Evolutionary conservation across 176 grass and related monocot genomes (phyloP), one percentile per base, ranked within the genome.

Genomic region (Puccinellia tenuiflora): DNA sequence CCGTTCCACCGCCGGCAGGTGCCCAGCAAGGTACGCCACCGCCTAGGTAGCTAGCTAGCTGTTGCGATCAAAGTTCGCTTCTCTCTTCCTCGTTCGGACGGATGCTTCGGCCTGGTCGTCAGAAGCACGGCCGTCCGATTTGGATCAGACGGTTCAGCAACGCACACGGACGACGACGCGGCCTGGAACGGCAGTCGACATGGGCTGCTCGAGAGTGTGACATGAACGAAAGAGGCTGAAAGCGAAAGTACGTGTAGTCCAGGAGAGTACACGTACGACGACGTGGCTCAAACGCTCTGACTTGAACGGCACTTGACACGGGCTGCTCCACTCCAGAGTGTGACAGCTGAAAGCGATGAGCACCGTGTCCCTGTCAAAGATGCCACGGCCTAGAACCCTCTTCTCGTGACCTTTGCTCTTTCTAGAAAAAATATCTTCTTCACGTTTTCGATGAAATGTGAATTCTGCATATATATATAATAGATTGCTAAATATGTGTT

Each of bases 11-110:
- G 74, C 9, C 81, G 94, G 13, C 84, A 79, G 57, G 86, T 91
- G 38, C 90, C 94, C 3, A 96, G 94, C 53, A 76, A 92, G 90
- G 93, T 95, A 88, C 43, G 43, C 8, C 43, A 14, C 40, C n/a
- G 13, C 67, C 5, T 56, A 56, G 48, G 9, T 57, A 55, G 13
- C 22, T 46, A 56, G 40, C 42, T 46, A 26, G 8, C 24, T 29
- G 14, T 47, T 24, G 12, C 2, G 2, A 53, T 52, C 9, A 34
- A 33, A 66, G 1, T 48, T 73, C 1, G 43, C 25, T 29, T 30
- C n/a, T 47, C 9, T 47, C 40, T 9, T 31, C 26, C 25, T 51
- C 21, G 59, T 16, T 30, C 30, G 59, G 59, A 30, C 54, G 48
- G 72, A 75, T 12, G 1, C 21, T 28, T 28, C 18, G 2, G 10